phyloP scores from a whole-genome alignment of 495 filamentous ascomycete species.

The Pyronema omphalodes region DNA sequence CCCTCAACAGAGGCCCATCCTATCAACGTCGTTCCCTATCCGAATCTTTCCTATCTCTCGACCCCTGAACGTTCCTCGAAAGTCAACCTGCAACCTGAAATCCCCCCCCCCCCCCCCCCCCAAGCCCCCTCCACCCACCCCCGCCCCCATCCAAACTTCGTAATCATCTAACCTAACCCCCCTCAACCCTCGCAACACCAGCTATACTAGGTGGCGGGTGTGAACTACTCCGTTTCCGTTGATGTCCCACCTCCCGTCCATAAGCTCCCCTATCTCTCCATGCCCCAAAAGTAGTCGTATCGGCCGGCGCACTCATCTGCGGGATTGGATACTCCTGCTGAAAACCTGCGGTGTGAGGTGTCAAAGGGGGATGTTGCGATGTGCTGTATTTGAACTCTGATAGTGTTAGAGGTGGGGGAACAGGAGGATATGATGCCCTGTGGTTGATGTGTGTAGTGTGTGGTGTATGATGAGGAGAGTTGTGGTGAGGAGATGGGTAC shows the following conservation, averaged over 20 bases:
- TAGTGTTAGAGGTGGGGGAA: conserved; percentile 20
- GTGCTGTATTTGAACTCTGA: conserved; percentile 21
- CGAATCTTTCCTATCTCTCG: too few relatives aligned
- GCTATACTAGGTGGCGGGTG: conserved; percentile 13
- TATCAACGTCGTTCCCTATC: too few relatives aligned
- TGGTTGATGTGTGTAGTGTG: not conserved
- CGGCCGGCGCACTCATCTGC: conserved; percentile 23
- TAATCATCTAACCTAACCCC: too few relatives aligned
- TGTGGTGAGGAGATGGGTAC: conserved; percentile 22
- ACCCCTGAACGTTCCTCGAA: too few relatives aligned
- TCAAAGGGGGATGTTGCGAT: conserved; percentile 19
- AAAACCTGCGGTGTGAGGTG: conserved; percentile 22
- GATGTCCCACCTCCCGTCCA: conserved; percentile 19
- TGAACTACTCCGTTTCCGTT: conserved; percentile 22
- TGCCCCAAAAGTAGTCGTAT: conserved; percentile 20
- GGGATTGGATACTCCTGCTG: conserved; percentile 24
- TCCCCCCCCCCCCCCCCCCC: too few relatives aligned
- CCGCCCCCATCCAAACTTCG: too few relatives aligned
- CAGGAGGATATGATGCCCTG: conserved; percentile 14
- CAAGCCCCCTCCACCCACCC: too few relatives aligned
- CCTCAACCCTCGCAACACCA: too few relatives aligned
- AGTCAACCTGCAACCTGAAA: too few relatives aligned
- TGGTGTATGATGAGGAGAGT: conserved; percentile 16
- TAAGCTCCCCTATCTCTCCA: conserved; percentile 14
- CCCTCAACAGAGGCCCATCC: too few relatives aligned